Evolutionary conservation across 345 rosid species (phyloP).

Genomic region (Moricandia moricandioides): DNA sequence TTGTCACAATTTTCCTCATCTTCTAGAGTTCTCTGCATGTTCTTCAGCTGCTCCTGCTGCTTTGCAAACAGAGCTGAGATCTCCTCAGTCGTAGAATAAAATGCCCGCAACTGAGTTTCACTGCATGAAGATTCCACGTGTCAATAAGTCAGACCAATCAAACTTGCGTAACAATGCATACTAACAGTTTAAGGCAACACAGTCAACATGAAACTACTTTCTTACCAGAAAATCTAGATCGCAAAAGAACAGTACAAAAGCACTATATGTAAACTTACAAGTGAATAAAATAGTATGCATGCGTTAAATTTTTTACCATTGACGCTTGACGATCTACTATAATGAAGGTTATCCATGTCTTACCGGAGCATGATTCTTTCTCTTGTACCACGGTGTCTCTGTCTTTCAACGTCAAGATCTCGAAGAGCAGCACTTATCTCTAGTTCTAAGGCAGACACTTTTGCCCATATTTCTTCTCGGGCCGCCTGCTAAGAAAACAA

Average conservation of each 20-base stretch:
- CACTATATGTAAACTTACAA: too few species aligned
- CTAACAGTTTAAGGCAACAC: constrained; percentile 8
- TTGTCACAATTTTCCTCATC: constrained; percentile 88
- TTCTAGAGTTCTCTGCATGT: constrained; percentile 90
- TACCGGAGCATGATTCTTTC: constrained; percentile 99
- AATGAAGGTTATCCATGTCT: constrained; percentile 26
- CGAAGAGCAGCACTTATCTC: constrained; percentile 75
- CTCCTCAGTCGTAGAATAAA: constrained; percentile 96
- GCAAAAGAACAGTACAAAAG: too few species aligned
- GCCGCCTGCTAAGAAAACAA: constrained; percentile 94
- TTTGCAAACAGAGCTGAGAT: constrained; percentile 65
- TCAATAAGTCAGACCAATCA: constrained; percentile 12
- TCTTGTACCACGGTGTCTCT: constrained; percentile 88
- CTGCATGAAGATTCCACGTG: constrained; percentile 43
- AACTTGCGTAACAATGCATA: constrained; percentile 17
- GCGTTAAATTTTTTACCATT: neutral
- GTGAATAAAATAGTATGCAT: too few species aligned
- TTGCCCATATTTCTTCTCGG: constrained; percentile 97
- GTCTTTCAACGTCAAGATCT: constrained; percentile 91
- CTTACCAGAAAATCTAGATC: constrained; percentile 8
- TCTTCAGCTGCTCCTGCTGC: constrained; percentile 96
- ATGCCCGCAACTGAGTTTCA: constrained; percentile 90
- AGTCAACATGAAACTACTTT: neutral
- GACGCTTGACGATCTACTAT: neutral
- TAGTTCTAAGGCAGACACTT: constrained; percentile 82